phyloP scores from a whole-genome alignment of 78 protist species.

The Dictyostelium firmibasis region DNA sequence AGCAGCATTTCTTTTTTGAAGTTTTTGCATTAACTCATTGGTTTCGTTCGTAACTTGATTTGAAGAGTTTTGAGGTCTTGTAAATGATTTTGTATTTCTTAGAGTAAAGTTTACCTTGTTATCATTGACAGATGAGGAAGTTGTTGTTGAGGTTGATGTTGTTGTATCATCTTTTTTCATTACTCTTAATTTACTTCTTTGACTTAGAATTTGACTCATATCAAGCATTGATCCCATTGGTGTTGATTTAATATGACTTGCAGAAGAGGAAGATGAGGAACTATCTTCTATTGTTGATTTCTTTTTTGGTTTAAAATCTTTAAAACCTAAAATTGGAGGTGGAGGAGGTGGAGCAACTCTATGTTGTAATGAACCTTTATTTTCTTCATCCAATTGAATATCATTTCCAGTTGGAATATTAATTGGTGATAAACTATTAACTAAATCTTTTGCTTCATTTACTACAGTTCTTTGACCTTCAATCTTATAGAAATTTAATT shows the following conservation, averaged over 20 bases:
- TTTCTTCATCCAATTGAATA: neutral
- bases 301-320: slow-evolving; percentile 30
- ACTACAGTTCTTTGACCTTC: slow-evolving; percentile 10
- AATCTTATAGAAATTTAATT: slow-evolving; percentile 19
- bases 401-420: neutral
- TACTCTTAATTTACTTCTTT: slow-evolving; percentile 49
- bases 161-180: neutral
- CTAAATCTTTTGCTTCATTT: slow-evolving; percentile 39
- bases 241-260: neutral
- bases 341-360: slow-evolving; percentile 74
- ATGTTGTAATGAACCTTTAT: neutral
- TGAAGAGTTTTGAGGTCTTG: neutral
- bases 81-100: neutral
- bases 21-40: slow-evolving; percentile 33
- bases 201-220: slow-evolving; percentile 26
- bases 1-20: slow-evolving; percentile 58
- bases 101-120: neutral
- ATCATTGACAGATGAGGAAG: neutral
- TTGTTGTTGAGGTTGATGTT: neutral
- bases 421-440: neutral
- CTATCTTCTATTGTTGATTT: neutral
- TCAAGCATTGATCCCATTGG: slow-evolving; percentile 7
- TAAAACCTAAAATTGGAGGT: slow-evolving; percentile 54
- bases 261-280: neutral
- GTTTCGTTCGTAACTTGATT: slow-evolving; percentile 21